A percentile compares a stretch with the other conserved stretches of the same genome.
These are phyloP conservation scores for Haberlea rhodopensis DNA, from an alignment of 257 asterid species.

Conservation along the genomic window DNA sequence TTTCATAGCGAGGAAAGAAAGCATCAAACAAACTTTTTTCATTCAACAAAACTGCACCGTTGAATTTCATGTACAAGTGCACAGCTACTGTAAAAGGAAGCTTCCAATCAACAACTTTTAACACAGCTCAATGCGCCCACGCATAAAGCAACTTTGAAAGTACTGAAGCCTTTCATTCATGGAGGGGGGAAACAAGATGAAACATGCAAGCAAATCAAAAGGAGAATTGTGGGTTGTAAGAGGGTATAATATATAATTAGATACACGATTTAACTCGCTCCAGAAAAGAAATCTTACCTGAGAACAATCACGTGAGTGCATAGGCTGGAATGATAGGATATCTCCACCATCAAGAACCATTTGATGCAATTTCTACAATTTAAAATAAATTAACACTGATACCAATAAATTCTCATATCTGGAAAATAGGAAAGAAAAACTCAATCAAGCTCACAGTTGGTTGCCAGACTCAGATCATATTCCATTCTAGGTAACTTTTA, in stretches of 20 bases:
- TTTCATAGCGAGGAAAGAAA: background rate
- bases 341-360: too few species aligned
- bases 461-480: too few species aligned
- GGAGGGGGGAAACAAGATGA: slow-evolving; percentile 3
- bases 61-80: background rate
- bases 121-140: slow-evolving; percentile 11
- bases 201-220: background rate
- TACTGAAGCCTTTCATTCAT: slow-evolving; percentile 5
- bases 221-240: slow-evolving; percentile 3
- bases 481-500: too few species aligned
- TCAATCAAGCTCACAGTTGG: too few species aligned
- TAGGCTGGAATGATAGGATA: too few species aligned
- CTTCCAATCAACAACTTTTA: background rate
- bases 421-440: slow-evolving; percentile 4
- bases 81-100: background rate
- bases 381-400: background rate
- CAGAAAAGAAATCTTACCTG: too few species aligned
- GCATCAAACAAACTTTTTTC: background rate
- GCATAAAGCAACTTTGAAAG: background rate
- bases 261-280: slow-evolving; percentile 11
- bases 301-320: too few species aligned
- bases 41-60: background rate
- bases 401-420: slow-evolving; percentile 7
- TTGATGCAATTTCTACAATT: too few species aligned
- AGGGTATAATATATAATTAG: slow-evolving; percentile 1